Percentiles rank a stretch among this genome's conserved stretches.
Evolutionary conservation across 441 rosid species (phyloP).

Genomic region (Erodium trifolium): DNA sequence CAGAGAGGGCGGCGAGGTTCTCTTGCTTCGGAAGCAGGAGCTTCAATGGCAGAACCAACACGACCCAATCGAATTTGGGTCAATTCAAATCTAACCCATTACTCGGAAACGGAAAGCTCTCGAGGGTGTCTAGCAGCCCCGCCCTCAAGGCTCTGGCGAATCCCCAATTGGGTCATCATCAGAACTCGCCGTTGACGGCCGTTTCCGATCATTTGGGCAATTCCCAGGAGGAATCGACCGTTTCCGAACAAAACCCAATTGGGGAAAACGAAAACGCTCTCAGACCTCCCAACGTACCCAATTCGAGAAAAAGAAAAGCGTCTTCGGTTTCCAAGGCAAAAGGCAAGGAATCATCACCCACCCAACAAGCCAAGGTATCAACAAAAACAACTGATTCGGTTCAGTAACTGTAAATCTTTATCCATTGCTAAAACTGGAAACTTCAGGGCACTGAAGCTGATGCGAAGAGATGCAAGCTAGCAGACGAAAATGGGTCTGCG

Average conservation of each 20-base stretch:
- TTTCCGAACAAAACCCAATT: too few species aligned
- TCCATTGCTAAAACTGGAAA: too few species aligned
- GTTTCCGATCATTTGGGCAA: too few species aligned
- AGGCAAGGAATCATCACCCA: too few species aligned
- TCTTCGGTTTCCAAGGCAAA: slow-evolving; percentile 17
- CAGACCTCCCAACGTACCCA: slow-evolving; percentile 7
- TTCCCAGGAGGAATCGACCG: too few species aligned
- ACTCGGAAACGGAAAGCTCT: too few species aligned
- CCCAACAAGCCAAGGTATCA: too few species aligned
- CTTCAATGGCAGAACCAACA: slow-evolving; percentile 44
- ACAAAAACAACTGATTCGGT: too few species aligned
- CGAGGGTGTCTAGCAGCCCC: slow-evolving; percentile 49
- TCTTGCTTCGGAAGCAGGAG: slow-evolving; percentile 64
- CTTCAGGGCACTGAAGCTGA: slow-evolving; percentile 2
- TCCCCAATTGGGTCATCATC: too few species aligned
- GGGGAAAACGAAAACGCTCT: slow-evolving; percentile 20
- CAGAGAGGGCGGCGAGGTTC: slow-evolving; percentile 51
- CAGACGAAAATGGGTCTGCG: slow-evolving; percentile 14
- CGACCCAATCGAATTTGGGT: neutral
- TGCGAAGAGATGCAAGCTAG: slow-evolving; percentile 36
- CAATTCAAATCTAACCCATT: too few species aligned
- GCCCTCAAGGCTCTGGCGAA: slow-evolving; percentile 19
- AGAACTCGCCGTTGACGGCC: too few species aligned
- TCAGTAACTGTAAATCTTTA: too few species aligned
- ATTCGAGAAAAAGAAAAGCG: slow-evolving; percentile 42